Percentiles rank a stretch among this genome's conserved stretches.
These are phyloP conservation scores for Phaffomyces thermotolerans DNA, from an alignment of 805 yeast genomes.

Conservation along the genomic window DNA sequence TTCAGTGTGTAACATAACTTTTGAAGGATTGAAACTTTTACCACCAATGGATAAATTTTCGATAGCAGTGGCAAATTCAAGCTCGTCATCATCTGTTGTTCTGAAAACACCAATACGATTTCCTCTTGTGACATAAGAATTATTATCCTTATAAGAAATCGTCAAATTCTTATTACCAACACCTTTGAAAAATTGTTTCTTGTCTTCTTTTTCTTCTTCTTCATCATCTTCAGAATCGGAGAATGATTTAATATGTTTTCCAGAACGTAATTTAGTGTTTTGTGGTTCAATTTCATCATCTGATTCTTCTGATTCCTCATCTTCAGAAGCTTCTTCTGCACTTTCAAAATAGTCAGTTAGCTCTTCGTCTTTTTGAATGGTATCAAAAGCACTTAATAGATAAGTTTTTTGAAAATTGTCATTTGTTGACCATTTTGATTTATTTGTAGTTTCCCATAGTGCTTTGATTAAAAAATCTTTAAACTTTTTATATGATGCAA, in stretches of 20 bases:
- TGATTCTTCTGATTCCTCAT: conserved; percentile 21
- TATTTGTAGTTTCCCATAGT: conserved; percentile 56
- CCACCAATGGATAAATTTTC: conserved; percentile 49
- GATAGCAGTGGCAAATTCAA: conserved; percentile 64
- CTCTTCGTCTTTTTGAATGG: conserved; percentile 32
- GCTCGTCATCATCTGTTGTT: conserved; percentile 40
- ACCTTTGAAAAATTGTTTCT: conserved; percentile 19
- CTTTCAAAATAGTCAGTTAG: conserved; percentile 22
- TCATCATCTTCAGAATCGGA: conserved; percentile 34
- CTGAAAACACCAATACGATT: conserved; percentile 75
- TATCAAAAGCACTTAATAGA: conserved; percentile 45
- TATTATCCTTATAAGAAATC: conserved; percentile 61
- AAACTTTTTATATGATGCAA: conserved; percentile 38
- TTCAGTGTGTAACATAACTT: conserved; percentile 70
- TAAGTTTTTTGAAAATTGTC: conserved; percentile 45
- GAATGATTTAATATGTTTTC: conserved; percentile 15
- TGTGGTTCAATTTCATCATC: conserved; percentile 27
- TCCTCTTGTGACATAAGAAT: conserved; percentile 77
- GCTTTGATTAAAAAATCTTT: conserved; percentile 45
- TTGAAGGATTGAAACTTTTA: conserved; percentile 44
- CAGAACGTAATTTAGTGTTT: conserved; percentile 16
- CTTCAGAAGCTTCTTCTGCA: conserved; percentile 13
- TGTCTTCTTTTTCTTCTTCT: conserved; percentile 25
- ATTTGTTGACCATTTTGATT: conserved; percentile 38
- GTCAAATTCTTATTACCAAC: conserved; percentile 58